Evolutionary conservation across 495 filamentous ascomycete genomes (phyloP), one percentile per base, ranked within the genome.

Genomic region (Parmelia sp.): DNA sequence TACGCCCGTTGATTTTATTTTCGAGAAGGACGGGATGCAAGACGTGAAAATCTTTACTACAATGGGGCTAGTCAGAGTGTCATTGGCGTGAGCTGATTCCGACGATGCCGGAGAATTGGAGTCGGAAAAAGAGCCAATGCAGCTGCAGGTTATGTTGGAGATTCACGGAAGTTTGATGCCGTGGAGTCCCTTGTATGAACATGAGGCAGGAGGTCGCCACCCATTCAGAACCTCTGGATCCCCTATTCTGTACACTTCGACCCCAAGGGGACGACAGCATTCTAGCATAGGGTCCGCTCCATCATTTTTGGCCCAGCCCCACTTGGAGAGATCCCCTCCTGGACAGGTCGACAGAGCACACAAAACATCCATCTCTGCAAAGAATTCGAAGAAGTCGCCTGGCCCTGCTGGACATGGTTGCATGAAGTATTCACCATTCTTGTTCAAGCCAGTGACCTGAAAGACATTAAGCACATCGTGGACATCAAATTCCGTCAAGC

Each of bases 401-500:
- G 75, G 62, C 57, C 78, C 80, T 0, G 88, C 88, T 1, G 89
- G 89, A 49, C 84, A 88, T 0, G 87, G 79, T 58, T 71, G 80
- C 89, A 92, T 92, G 63, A 88, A 92, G 63, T 91, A 94, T 53
- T 84, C 80, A 1, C 87, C 90, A 62, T 88, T 74, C 57, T 83
- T 77, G 65, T 91, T 84, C 61, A 92, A 71, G 0, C 88, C 88
- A 0, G 89, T 92, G 31, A 90, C 88, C 70, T 91, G 88, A 68
- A 94, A 92, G 29, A 92, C 79, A 71, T 92, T 92, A 60, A 92
- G 74, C 2, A 92, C 88, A 74, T 92, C 88, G 66, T 92, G 90
- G 15, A 92, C 83, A 74, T 92, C 88, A 51, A 80, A 75, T 72
- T 92, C 90, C 14, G 79, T 82, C 58, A 92, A 68, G 0, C 87